Base-by-base conservation (phyloP, 306 rosid species). In the Fagus sylvatica region DNA sequence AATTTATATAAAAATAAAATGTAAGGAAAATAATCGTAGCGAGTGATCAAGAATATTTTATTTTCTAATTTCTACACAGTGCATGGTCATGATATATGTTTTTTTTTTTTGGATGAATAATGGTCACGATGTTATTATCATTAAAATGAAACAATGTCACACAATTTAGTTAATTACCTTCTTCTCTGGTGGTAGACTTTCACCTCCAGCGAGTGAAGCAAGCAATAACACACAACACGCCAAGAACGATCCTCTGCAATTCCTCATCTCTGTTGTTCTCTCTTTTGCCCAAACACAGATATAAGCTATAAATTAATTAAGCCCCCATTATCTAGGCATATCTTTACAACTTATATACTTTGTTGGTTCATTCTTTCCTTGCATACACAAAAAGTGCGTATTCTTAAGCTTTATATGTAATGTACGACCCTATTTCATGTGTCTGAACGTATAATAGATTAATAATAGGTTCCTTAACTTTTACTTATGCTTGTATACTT, bases 291-390 rank as follows among this genome's bases (percentile, higher is more conserved):
- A 69, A 79, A n/a, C 68, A 69, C 51, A 71, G 39, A 77, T 48
- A 56, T 33, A 61, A 54, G 28, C 28, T 22, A 22, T 22, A 22
- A 22, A 22, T 22, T 22, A 22, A 22, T 22, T 22, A 22, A 22
- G 12, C n/a, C n/a, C 42, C 22, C 22, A 53, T 8, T 13, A 33
- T 61, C 2, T 30, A 33, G 69, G 70, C 46, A 13, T 57, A 65
- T 33, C 39, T 40, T 16, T 34, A 67, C 72, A 73, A 61, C 37
- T 55, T 61, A 66, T 17, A 37, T 13, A 65, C 73, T 72, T 62
- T 49, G 60, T 33, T 7, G 10, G 9, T 79, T 80, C 80, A 87
- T 90, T 84, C 91, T 81, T 88, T 87, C 30, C 95, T 87, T 90
- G 71, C 48, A 78, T 61, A 43, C 43, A 71, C 66, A 72, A 73